phyloP scores from a whole-genome alignment of 176 grass and related monocot genomes.

The Alopecurus myosuroides region DNA sequence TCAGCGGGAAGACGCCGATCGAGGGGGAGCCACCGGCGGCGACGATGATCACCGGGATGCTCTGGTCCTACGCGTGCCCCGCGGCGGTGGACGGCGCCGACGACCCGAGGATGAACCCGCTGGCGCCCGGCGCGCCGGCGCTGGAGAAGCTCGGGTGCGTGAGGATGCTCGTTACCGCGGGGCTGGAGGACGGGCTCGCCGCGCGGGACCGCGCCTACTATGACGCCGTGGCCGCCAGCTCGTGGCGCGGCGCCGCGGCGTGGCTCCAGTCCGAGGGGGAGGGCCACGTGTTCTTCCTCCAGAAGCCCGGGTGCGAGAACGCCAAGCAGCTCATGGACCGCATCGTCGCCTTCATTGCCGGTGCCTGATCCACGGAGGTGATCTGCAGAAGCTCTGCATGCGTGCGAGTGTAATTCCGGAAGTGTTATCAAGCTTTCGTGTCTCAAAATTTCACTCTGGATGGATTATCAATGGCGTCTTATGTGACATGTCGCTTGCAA shows the following conservation, averaged over 20 bases:
- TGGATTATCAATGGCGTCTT: no score
- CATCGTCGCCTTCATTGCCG: slow-evolving; percentile 25
- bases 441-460: no score
- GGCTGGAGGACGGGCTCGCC: slow-evolving; percentile 24
- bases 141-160: slow-evolving; percentile 34
- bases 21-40: slow-evolving; percentile 2
- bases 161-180: slow-evolving; percentile 38
- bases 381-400: no score
- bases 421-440: no score
- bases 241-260: slow-evolving; percentile 44
- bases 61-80: slow-evolving; percentile 54
- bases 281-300: slow-evolving; percentile 46
- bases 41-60: background rate
- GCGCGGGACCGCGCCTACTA: slow-evolving; percentile 33
- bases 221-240: slow-evolving; percentile 26
- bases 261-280: slow-evolving; percentile 41
- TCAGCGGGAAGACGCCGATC: slow-evolving; percentile 24
- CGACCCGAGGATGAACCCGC: slow-evolving; percentile 45
- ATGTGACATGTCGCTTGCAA: no score
- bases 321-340: slow-evolving; percentile 28
- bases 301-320: slow-evolving; percentile 19
- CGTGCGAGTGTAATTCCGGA: no score
- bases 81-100: slow-evolving; percentile 34
- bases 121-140: slow-evolving; percentile 9
- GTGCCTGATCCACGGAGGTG: background rate